These are phyloP conservation scores for Biscutella laevigata DNA, from an alignment of 441 rosid species.

Conservation along the genomic window DNA sequence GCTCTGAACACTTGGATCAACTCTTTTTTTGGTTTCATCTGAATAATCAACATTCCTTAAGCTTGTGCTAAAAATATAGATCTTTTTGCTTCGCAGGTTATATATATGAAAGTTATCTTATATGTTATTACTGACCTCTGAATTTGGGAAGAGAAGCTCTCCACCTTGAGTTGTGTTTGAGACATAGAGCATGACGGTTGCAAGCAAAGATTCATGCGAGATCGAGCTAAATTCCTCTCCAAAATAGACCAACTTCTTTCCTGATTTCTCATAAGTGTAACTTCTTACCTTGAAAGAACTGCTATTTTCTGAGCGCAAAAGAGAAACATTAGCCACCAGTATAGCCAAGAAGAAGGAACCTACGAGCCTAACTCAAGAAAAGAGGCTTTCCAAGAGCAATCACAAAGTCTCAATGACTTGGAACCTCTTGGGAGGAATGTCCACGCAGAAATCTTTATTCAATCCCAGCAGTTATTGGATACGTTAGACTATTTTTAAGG, in stretches of 20 bases:
- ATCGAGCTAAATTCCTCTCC: slow-evolving; percentile 33
- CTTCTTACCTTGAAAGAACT: slow-evolving; percentile 42
- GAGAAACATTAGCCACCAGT: slow-evolving; percentile 7
- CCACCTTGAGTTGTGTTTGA: slow-evolving; percentile 74
- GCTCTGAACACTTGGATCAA: slow-evolving; percentile 56
- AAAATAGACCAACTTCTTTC: slow-evolving; percentile 40
- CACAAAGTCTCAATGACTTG: not conserved
- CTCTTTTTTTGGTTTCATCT: slow-evolving; percentile 33
- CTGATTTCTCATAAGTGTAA: slow-evolving; percentile 42
- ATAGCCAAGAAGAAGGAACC: no score
- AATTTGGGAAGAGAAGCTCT: slow-evolving; percentile 54
- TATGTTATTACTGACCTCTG: slow-evolving; percentile 60
- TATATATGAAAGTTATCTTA: not conserved
- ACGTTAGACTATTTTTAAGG: no score
- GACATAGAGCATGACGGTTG: slow-evolving; percentile 60
- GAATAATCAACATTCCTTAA: slow-evolving; percentile 12
- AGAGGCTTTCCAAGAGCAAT: not conserved
- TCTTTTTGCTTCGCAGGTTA: not conserved
- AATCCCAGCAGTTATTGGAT: slow-evolving; percentile 43
- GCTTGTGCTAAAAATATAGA: not conserved
- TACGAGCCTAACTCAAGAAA: no score
- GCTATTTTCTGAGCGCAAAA: slow-evolving; percentile 43
- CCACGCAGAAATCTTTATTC: slow-evolving; percentile 83
- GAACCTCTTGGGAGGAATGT: slow-evolving; percentile 78
- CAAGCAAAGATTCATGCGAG: slow-evolving; percentile 41